Base-by-base conservation (phyloP, 1,284 basidiomycete species). In the Caloboletus firmus region DNA sequence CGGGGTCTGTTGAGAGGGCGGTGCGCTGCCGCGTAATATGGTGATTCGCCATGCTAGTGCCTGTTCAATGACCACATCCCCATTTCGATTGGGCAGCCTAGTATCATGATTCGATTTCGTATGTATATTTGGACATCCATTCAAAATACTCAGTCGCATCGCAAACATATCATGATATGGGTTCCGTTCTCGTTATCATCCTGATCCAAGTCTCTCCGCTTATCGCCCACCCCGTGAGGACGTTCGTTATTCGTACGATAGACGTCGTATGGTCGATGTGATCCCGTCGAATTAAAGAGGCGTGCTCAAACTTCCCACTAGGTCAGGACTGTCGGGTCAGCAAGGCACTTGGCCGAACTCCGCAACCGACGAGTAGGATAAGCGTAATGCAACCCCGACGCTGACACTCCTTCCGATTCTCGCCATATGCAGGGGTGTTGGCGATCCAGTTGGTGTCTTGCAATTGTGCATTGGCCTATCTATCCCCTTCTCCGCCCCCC, bases 1-100 rank as follows among this genome's bases (percentile, higher is more conserved):
- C 46, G 59, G 51, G 62, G 52, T 68, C 53, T 41, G 45, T n/a
- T 36, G 54, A 60, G n/a, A n/a, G n/a, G n/a, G n/a, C n/a, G 42
- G 15, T 11, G 30, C 46, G 35, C n/a, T 51, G 20, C 24, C 26
- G 13, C 0, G 36, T 24, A 28, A 30, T 17, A 28, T 41, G 32
- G 30, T 42, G 39, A 24, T 45, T 44, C 30, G 41, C 44, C 34
- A 18, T 48, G 41, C 47, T 35, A 61, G 51, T 65, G 45, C 51
- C 48, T 49, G 42, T 60, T 37, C 26, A 9, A 49, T 45, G 40
- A 22, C 44, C 49, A 47, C 39, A 56, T 50, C 31, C 32, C 51
- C 52, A 37, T 54, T 30, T 49, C 20, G 32, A 44, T 37, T 54
- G 37, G 42, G 42, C 26, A 42, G n/a, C n/a, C n/a, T n/a, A n/a